phyloP scores from a whole-genome alignment of 306 rosid genomes.

The Cucumis melo region DNA sequence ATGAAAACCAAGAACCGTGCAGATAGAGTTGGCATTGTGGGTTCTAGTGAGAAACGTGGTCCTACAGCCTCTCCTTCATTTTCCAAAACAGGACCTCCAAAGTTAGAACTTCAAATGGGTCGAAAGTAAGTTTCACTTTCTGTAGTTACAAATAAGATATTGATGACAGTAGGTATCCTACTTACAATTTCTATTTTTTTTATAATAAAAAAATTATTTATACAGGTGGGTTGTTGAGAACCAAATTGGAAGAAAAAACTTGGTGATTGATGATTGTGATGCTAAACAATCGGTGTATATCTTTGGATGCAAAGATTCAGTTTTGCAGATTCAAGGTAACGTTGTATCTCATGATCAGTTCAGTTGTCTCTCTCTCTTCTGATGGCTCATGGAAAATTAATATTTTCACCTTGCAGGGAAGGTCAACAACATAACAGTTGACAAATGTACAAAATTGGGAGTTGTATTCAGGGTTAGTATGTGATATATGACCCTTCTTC shows the following conservation, averaged over 20 bases:
- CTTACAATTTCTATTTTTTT: background rate
- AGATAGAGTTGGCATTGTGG: slow-evolving; percentile 71
- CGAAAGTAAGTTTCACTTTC: slow-evolving; percentile 61
- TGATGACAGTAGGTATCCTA: slow-evolving; percentile 6
- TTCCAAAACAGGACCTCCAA: slow-evolving; percentile 77
- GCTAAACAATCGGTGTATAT: slow-evolving; percentile 85
- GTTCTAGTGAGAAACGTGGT: slow-evolving; percentile 37
- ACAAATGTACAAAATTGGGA: slow-evolving; percentile 90
- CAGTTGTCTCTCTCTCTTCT: background rate
- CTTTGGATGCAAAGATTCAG: slow-evolving; percentile 95
- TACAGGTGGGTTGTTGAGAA: slow-evolving; percentile 97
- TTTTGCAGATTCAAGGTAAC: slow-evolving; percentile 85
- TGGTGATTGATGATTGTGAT: slow-evolving; percentile 84
- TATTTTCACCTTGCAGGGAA: slow-evolving; percentile 55
- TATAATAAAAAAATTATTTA: background rate
- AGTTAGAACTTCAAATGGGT: slow-evolving; percentile 96
- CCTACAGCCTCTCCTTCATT: slow-evolving; percentile 30
- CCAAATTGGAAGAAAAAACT: slow-evolving; percentile 72
- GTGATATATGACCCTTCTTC: background rate
- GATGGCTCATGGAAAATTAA: background rate
- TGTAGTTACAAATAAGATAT: slow-evolving; percentile 4
- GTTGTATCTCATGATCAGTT: background rate
- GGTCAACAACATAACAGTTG: slow-evolving; percentile 91
- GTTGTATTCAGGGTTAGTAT: slow-evolving; percentile 66
- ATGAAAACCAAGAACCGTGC: slow-evolving; percentile 88